A percentile compares a stretch with the other conserved stretches of the same genome.
Evolutionary conservation across 2,329 filamentous ascomycete species (phyloP).

Genomic region (Aspergillus vadensis): DNA sequence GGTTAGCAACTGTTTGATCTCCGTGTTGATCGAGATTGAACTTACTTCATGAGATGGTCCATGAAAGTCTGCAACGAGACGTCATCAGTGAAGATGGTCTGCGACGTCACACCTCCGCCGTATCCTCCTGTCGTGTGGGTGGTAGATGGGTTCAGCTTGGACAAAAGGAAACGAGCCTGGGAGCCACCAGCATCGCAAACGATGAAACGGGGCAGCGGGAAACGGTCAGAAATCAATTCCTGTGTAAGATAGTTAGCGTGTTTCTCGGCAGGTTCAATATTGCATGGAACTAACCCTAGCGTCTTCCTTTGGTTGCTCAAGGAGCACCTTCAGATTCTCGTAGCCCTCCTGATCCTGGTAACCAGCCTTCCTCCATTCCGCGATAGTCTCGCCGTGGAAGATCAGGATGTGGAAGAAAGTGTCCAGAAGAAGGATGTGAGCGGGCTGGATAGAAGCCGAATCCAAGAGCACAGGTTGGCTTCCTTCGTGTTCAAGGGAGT

Average conservation of each 20-base stretch:
- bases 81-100: slow-evolving; percentile 99
- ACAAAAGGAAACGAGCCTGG: slow-evolving; percentile 93
- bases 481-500: slow-evolving; percentile 94
- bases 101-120: slow-evolving; percentile 84
- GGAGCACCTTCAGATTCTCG: slow-evolving; percentile 85
- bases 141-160: slow-evolving; percentile 95
- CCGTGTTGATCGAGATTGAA: slow-evolving; percentile 20
- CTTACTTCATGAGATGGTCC: slow-evolving; percentile 99
- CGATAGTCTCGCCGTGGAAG: slow-evolving; percentile 97
- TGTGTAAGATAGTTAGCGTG: slow-evolving; percentile 40
- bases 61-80: slow-evolving; percentile 98
- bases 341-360: slow-evolving; percentile 99
- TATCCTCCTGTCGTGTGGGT: slow-evolving; percentile 94
- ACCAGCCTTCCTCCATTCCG: slow-evolving; percentile 95
- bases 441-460: slow-evolving; percentile 92
- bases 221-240: slow-evolving; percentile 96
- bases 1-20: slow-evolving; percentile 28
- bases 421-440: slow-evolving; percentile 90
- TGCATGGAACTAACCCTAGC: slow-evolving; percentile 68
- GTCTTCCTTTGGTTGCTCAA: slow-evolving; percentile 95
- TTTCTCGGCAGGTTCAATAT: neutral
- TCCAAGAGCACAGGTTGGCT: slow-evolving; percentile 92
- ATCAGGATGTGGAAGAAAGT: slow-evolving; percentile 99
- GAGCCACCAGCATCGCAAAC: slow-evolving; percentile 98
- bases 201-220: slow-evolving; percentile 97